A percentile compares a stretch with the other conserved stretches of the same genome.
Conservation (phyloP, 305 asterid species). For the Rubia tinctorum region DNA sequence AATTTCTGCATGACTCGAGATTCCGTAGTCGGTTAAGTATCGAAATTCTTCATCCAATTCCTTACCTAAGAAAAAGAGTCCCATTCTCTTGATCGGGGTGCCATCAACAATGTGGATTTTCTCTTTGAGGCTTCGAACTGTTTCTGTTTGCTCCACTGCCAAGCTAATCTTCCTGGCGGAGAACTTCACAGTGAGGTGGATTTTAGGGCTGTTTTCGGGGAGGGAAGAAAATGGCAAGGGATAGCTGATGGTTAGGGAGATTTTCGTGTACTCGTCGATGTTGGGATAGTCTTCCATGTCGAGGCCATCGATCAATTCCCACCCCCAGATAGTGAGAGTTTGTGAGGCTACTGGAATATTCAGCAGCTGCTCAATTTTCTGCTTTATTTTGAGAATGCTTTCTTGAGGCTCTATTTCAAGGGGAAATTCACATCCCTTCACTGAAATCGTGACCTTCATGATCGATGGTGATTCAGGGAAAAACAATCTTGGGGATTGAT, state of each 20-base stretch:
- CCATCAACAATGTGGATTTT: slow-evolving; percentile 76
- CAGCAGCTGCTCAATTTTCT: slow-evolving; percentile 40
- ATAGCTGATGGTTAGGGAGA: slow-evolving; percentile 34
- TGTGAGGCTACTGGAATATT: slow-evolving; percentile 53
- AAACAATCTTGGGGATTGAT: background rate
- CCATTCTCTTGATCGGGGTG: slow-evolving; percentile 58
- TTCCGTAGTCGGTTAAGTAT: slow-evolving; percentile 35
- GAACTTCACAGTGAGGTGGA: slow-evolving; percentile 46
- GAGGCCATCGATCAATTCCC: slow-evolving; percentile 67
- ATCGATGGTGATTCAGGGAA: background rate
- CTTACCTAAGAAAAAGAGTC: slow-evolving; percentile 39
- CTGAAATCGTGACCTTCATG: slow-evolving; percentile 52
- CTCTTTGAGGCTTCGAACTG: slow-evolving; percentile 73
- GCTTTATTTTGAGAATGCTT: slow-evolving; percentile 51
- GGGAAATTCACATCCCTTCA: slow-evolving; percentile 40
- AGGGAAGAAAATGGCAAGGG: background rate
- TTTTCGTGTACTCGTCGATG: slow-evolving; percentile 52
- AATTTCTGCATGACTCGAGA: slow-evolving; percentile 39
- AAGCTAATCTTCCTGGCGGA: slow-evolving; percentile 40
- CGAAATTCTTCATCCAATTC: slow-evolving; percentile 56
- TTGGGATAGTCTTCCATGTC: slow-evolving; percentile 64
- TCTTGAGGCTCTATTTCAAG: slow-evolving; percentile 55
- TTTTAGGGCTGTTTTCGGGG: slow-evolving; percentile 13
- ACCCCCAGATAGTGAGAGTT: slow-evolving; percentile 55
- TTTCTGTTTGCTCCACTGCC: slow-evolving; percentile 50